These are phyloP conservation scores for Tephrocybe sp. DNA, from an alignment of 768 basidiomycete species.

Conservation along the genomic window DNA sequence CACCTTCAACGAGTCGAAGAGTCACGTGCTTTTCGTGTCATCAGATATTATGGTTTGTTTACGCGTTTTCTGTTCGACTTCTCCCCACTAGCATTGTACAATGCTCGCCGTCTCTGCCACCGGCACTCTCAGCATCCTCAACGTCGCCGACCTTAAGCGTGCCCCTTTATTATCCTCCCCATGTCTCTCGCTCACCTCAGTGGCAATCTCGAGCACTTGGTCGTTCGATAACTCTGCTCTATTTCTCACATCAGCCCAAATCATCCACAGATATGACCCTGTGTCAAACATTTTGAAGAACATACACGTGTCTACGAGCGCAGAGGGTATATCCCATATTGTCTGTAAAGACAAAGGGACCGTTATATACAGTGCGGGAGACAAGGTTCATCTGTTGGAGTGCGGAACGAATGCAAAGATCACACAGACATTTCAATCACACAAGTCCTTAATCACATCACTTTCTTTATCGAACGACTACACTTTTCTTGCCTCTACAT, in stretches of 20 bases:
- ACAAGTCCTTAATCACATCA: conserved; percentile 48
- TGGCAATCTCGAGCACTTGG: conserved; percentile 50
- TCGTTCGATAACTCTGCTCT: conserved; percentile 54
- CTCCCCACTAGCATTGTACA: conserved; percentile 1
- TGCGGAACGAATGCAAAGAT: conserved; percentile 38
- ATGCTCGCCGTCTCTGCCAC: conserved; percentile 61
- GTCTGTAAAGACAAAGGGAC: conserved; percentile 35
- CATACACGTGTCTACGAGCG: conserved; percentile 35
- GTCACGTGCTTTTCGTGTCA: conserved; percentile 16
- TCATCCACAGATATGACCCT: conserved; percentile 55
- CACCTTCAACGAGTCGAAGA: neutral
- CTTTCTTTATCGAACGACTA: conserved; percentile 61
- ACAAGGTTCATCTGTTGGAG: conserved; percentile 53
- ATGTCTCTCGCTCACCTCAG: conserved; percentile 32
- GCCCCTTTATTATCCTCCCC: conserved; percentile 40
- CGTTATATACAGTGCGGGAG: conserved; percentile 47
- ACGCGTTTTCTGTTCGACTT: conserved; percentile 16
- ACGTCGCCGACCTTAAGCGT: conserved; percentile 47
- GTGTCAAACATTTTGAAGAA: conserved; percentile 42
- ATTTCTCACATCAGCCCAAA: conserved; percentile 48
- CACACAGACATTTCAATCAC: conserved; percentile 48
- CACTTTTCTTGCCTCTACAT: conserved; percentile 56
- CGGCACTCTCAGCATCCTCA: conserved; percentile 46
- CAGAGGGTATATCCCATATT: conserved; percentile 30
- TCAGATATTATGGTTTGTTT: conserved; percentile 14